phyloP scores from a whole-genome alignment of 2,329 filamentous ascomycete genomes.

The Nakataea oryzae region DNA sequence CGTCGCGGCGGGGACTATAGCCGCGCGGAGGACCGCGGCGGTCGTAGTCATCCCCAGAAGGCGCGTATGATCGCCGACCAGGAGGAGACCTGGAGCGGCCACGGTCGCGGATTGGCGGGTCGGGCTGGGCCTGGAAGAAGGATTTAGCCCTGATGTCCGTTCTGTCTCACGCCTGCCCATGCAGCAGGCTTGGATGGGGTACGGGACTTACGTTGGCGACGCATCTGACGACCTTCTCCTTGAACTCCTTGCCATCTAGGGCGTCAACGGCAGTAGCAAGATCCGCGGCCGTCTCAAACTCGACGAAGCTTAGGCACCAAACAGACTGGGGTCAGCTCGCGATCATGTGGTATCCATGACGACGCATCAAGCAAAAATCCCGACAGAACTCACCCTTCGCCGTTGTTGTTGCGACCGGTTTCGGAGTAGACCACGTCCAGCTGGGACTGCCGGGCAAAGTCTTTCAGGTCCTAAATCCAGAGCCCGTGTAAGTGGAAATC shows the following conservation, averaged over 20 bases:
- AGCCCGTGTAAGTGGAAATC: constrained; percentile 70
- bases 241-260: constrained; percentile 87
- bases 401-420: constrained; percentile 82
- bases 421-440: constrained; percentile 98
- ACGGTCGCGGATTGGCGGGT: constrained; percentile 57
- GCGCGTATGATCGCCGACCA: constrained; percentile 54
- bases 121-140: constrained; percentile 61
- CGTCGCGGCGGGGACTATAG: constrained; percentile 69
- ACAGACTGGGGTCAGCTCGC: constrained; percentile 7
- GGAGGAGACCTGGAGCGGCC: constrained; percentile 71
- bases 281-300: constrained; percentile 89
- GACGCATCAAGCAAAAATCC: neutral
- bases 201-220: constrained; percentile 64
- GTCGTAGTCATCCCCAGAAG: constrained; percentile 69
- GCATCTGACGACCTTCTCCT: constrained; percentile 78
- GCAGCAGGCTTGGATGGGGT: neutral
- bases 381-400: constrained; percentile 65
- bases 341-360: neutral
- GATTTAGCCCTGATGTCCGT: constrained; percentile 9
- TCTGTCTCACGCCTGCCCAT: neutral
- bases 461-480: constrained; percentile 95
- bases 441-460: constrained; percentile 94
- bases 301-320: constrained; percentile 63
- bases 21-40: constrained; percentile 68
- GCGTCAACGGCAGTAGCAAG: constrained; percentile 89